These are phyloP conservation scores for Priceomyces carsonii DNA, from an alignment of 805 yeast genomes.

Conservation along the genomic window DNA sequence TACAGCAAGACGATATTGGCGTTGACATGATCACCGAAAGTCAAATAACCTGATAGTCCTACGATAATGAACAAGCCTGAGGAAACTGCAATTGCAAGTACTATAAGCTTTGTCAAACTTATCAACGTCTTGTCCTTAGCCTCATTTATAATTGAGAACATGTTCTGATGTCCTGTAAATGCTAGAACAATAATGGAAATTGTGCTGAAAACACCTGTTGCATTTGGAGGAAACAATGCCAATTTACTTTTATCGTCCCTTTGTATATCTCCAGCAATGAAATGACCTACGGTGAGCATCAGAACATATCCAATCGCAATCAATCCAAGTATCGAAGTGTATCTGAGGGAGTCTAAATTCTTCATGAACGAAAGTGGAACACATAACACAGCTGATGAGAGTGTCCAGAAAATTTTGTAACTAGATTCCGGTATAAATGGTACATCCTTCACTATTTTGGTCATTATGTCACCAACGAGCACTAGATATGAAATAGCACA, in stretches of 20 bases:
- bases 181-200: slow-evolving; percentile 94
- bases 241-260: slow-evolving; percentile 26
- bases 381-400: slow-evolving; percentile 42
- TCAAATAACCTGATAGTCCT: slow-evolving; percentile 80
- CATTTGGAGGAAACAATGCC: slow-evolving; percentile 41
- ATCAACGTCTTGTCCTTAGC: slow-evolving; percentile 54
- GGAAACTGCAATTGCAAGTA: slow-evolving; percentile 59
- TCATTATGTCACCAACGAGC: slow-evolving; percentile 71
- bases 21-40: slow-evolving; percentile 78
- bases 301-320: slow-evolving; percentile 78
- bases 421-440: slow-evolving; percentile 19
- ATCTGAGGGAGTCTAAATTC: slow-evolving; percentile 78
- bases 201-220: slow-evolving; percentile 55
- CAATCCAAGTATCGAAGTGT: slow-evolving; percentile 82
- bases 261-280: slow-evolving; percentile 54
- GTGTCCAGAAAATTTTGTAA: slow-evolving; percentile 60
- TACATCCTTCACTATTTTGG: slow-evolving; percentile 46
- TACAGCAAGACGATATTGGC: slow-evolving; percentile 84
- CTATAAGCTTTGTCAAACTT: slow-evolving; percentile 40
- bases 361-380: slow-evolving; percentile 73
- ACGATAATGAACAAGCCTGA: slow-evolving; percentile 63
- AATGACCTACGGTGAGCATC: slow-evolving; percentile 73
- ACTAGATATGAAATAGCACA: slow-evolving; percentile 68
- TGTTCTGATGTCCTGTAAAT: slow-evolving; percentile 94
- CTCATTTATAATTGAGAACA: slow-evolving; percentile 88